Percentiles rank a stretch among this genome's conserved stretches.
These are phyloP conservation scores for Oryza meyeriana DNA, from an alignment of 176 grass and related monocot genomes.

Conservation along the genomic window DNA sequence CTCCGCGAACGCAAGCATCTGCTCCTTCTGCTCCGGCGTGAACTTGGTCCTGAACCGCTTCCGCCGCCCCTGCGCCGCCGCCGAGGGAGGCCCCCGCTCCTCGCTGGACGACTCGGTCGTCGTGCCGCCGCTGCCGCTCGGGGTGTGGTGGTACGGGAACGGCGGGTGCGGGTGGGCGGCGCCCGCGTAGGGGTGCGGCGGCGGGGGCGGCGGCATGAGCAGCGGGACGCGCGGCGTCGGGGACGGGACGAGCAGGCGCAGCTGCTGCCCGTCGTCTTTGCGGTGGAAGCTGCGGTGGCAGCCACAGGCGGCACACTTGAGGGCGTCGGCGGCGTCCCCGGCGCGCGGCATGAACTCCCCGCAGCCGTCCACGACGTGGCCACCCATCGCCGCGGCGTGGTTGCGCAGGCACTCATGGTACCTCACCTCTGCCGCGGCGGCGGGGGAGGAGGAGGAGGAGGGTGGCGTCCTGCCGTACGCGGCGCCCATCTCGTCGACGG, in stretches of 20 bases:
- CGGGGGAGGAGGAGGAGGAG: neutral
- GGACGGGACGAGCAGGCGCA: slow-evolving; percentile 3
- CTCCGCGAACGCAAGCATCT: slow-evolving; percentile 75
- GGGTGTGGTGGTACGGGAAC: slow-evolving; percentile 42
- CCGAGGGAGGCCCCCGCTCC: slow-evolving; percentile 31
- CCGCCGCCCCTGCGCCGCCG: neutral
- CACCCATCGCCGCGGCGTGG: slow-evolving; percentile 52
- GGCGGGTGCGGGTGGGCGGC: slow-evolving; percentile 11
- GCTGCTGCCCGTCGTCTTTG: slow-evolving; percentile 33
- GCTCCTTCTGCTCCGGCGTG: slow-evolving; percentile 64
- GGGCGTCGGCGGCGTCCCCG: slow-evolving; percentile 20
- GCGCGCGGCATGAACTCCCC: slow-evolving; percentile 69
- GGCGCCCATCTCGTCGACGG: slow-evolving; percentile 7
- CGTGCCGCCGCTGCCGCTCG: slow-evolving; percentile 57
- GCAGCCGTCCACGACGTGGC: slow-evolving; percentile 70
- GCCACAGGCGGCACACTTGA: slow-evolving; percentile 65
- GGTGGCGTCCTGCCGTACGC: slow-evolving; percentile 2
- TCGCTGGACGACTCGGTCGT: slow-evolving; percentile 71
- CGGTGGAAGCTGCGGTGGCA: slow-evolving; percentile 93
- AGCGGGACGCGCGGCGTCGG: slow-evolving; percentile 18
- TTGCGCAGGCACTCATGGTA: slow-evolving; percentile 79
- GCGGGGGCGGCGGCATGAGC: slow-evolving; percentile 21
- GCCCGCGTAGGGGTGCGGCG: neutral
- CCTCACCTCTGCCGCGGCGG: neutral
- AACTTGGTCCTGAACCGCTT: slow-evolving; percentile 80